Evolutionary conservation across 2,329 filamentous ascomycete species (phyloP).

Genomic region (Sphaerostilbella broomeana): DNA sequence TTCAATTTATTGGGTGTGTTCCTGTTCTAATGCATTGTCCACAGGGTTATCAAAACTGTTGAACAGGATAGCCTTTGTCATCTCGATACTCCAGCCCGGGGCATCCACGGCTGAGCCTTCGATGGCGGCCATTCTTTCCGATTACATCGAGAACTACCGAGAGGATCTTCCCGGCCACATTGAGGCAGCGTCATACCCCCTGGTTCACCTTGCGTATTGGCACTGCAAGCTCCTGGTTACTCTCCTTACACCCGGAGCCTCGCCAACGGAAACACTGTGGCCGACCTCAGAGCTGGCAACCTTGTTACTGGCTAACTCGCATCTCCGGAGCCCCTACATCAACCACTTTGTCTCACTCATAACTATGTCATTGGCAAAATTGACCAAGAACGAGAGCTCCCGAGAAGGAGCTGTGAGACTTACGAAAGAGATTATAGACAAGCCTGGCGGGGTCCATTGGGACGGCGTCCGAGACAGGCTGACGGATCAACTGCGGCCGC

Average conservation of each 20-base stretch:
- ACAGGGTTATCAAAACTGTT: slow-evolving; percentile 53
- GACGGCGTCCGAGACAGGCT: slow-evolving; percentile 47
- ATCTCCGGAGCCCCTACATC: slow-evolving; percentile 55
- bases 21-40: slow-evolving; percentile 13
- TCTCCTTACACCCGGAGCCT: slow-evolving; percentile 50
- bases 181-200: slow-evolving; percentile 43
- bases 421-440: slow-evolving; percentile 51
- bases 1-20: too few relatives aligned
- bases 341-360: slow-evolving; percentile 60
- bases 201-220: slow-evolving; percentile 64
- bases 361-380: slow-evolving; percentile 53
- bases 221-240: slow-evolving; percentile 60
- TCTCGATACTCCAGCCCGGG: slow-evolving; percentile 30
- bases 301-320: slow-evolving; percentile 50
- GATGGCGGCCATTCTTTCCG: slow-evolving; percentile 29
- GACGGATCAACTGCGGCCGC: slow-evolving; percentile 28
- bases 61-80: slow-evolving; percentile 32
- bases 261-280: slow-evolving; percentile 52
- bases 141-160: slow-evolving; percentile 53
- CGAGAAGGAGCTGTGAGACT: slow-evolving; percentile 51
- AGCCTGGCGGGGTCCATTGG: slow-evolving; percentile 47
- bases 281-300: slow-evolving; percentile 52
- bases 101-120: slow-evolving; percentile 28
- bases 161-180: slow-evolving; percentile 55
- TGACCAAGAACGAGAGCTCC: slow-evolving; percentile 48